Evolutionary conservation across 2,329 filamentous ascomycete genomes (phyloP).

Genomic region (Fusarium incarnatum): DNA sequence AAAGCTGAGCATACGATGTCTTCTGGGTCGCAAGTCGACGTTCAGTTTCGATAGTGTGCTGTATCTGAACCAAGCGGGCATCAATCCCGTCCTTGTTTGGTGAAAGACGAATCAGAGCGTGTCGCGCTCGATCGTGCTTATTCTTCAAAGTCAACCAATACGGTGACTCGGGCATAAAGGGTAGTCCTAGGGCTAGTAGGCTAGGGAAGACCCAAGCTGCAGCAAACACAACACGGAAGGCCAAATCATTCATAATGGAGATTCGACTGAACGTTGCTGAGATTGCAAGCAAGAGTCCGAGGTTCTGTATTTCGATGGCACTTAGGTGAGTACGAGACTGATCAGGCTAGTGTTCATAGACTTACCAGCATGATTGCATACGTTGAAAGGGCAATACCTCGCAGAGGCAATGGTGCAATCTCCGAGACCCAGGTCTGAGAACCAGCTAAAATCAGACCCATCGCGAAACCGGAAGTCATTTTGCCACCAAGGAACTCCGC

Average conservation of each 20-base stretch:
- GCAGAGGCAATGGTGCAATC: slow-evolving; percentile 8
- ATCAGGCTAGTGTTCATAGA: background rate
- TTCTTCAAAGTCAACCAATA: slow-evolving; percentile 1
- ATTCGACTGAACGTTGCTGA: slow-evolving; percentile 12
- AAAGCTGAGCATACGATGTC: slow-evolving; percentile 2
- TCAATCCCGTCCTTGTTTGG: background rate
- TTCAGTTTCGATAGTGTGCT: slow-evolving; percentile 10
- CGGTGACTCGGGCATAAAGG: slow-evolving; percentile 8
- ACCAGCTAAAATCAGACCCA: slow-evolving; percentile 9
- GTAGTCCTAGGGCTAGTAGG: slow-evolving; percentile 2
- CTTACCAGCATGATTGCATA: slow-evolving; percentile 14
- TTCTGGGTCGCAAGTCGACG: background rate
- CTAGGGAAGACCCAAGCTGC: background rate
- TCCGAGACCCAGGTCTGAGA: slow-evolving; percentile 16
- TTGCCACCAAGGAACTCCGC: slow-evolving; percentile 15
- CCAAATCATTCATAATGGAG: slow-evolving; percentile 11
- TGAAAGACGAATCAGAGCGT: background rate
- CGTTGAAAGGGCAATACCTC: slow-evolving; percentile 11
- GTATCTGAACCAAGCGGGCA: slow-evolving; percentile 2
- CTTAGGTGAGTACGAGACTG: background rate
- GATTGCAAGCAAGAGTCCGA: slow-evolving; percentile 13
- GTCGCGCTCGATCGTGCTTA: background rate
- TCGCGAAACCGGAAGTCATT: slow-evolving; percentile 5
- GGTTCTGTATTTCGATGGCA: background rate
- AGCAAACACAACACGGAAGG: slow-evolving; percentile 17